Conservation (phyloP, 768 basidiomycete genomes). For the Boletus fagicola region DNA sequence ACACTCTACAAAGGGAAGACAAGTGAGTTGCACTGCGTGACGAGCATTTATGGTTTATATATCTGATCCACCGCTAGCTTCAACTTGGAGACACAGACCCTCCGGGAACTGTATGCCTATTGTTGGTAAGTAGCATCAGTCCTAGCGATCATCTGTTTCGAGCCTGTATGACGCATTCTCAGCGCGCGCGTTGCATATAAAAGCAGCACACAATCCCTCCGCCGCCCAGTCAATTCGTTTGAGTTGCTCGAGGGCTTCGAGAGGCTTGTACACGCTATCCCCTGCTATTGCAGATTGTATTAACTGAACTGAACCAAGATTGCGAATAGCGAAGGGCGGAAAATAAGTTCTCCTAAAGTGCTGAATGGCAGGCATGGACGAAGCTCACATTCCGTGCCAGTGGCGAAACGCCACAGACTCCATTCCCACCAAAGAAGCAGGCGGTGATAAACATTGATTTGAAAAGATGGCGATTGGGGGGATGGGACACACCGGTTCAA, state of each 20-base stretch:
- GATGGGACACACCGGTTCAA: conserved; percentile 49
- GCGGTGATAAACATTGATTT: background rate
- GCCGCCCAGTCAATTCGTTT: conserved; percentile 57
- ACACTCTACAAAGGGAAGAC: too few relatives aligned
- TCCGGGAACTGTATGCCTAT: too few relatives aligned
- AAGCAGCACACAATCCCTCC: conserved; percentile 57
- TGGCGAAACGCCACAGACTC: background rate
- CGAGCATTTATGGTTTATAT: too few relatives aligned
- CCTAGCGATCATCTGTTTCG: too few relatives aligned
- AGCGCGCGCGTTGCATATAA: too few relatives aligned
- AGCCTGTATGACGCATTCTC: too few relatives aligned
- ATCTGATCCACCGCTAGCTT: too few relatives aligned
- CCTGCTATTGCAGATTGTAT: conserved; percentile 61
- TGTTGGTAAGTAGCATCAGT: too few relatives aligned
- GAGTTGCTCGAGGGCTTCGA: conserved; percentile 66
- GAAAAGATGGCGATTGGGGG: background rate
- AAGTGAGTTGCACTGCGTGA: too few relatives aligned
- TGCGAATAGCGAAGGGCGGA: background rate
- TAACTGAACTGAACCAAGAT: background rate
- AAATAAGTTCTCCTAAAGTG: background rate
- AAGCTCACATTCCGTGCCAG: background rate
- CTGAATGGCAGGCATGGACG: background rate
- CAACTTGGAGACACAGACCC: too few relatives aligned
- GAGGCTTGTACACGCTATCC: conserved; percentile 64
- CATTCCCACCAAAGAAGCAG: background rate